Evolutionary conservation across 2,329 filamentous ascomycete genomes (phyloP).

Genomic region (Penicillium sp.): DNA sequence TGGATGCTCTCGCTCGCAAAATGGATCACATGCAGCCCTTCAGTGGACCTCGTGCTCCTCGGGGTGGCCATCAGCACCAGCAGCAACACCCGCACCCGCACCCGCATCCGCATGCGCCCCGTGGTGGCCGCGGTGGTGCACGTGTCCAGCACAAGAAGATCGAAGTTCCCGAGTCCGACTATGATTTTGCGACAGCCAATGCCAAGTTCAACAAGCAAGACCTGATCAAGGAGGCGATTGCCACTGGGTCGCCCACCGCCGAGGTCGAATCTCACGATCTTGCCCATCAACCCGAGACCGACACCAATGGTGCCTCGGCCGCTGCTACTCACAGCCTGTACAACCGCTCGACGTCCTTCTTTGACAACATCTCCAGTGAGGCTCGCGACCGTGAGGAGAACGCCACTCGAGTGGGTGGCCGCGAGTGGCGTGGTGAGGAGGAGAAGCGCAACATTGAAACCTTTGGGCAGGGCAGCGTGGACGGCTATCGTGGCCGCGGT

Average conservation of each 20-base stretch:
- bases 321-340: constrained; percentile 53
- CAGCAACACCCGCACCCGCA: constrained; percentile 23
- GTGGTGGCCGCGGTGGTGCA: constrained; percentile 45
- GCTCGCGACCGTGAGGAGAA: constrained; percentile 79
- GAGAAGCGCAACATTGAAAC: constrained; percentile 96
- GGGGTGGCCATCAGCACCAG: constrained; percentile 31
- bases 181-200: constrained; percentile 81
- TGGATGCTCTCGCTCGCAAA: constrained; percentile 42
- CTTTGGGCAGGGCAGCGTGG: constrained; percentile 92
- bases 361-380: constrained; percentile 97
- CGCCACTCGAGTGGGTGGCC: constrained; percentile 62
- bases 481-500: constrained; percentile 75
- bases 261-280: constrained; percentile 47
- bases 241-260: constrained; percentile 62
- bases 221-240: constrained; percentile 80
- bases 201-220: constrained; percentile 87
- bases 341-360: constrained; percentile 86
- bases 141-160: constrained; percentile 58
- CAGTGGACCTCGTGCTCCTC: constrained; percentile 32
- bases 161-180: constrained; percentile 84
- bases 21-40: constrained; percentile 43
- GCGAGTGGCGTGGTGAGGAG: constrained; percentile 87
- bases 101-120: constrained; percentile 16
- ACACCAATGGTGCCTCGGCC: constrained; percentile 25
- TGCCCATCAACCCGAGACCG: constrained; percentile 30